Base-by-base conservation (phyloP, 805 yeast genomes). In the Jamesozyma spencerorum region DNA sequence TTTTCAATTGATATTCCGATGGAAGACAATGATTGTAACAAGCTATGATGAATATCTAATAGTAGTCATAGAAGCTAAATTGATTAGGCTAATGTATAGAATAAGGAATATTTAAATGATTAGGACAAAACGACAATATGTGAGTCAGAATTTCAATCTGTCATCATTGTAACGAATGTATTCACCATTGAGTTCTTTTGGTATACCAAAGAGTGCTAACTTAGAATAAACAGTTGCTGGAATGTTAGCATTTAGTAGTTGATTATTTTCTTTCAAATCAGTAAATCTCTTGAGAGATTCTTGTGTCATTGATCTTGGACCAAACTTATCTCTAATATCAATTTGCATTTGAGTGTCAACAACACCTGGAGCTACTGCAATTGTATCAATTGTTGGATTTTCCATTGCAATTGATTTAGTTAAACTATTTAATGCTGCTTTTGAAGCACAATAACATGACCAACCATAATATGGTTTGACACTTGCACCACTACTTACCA, bases 281-380 rank as follows among this genome's bases (percentile, higher is more conserved):
- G 69, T 64, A 62, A 90, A 90, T 46, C 79, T 68, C 38, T 75
- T 63, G 47, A 76, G 69, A 3, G 77, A 72, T 15, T 72, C 77
- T 1, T 68, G 63, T 0, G 71, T 66, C 96, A 88, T 88, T 20
- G 66, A 65, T 3, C 52, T 47, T 2, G 79, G 77, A 47, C 74
- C 68, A 44, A 63, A 76, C 34, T 62, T 69, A 14, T 75, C 81
- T 51, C 97, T 75, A 42, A 90, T 87, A 40, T 77, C 80, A 6
- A 48, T 58, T 64, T 92, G 97, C 97, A 92, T 90, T 17, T 67
- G 68, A 1, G 98, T 90, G 56, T 85, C 85, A 2, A 92, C 97
- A 1, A 86, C 94, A 3, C 98, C 97, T 0, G 97, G 97, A 0
- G 95, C 96, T 18, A 92, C 71, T 0, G 96, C 69, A 10, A 87